Base-by-base conservation (phyloP, 2,329 filamentous ascomycete genomes). In the Ascochyta clinopodiicola region DNA sequence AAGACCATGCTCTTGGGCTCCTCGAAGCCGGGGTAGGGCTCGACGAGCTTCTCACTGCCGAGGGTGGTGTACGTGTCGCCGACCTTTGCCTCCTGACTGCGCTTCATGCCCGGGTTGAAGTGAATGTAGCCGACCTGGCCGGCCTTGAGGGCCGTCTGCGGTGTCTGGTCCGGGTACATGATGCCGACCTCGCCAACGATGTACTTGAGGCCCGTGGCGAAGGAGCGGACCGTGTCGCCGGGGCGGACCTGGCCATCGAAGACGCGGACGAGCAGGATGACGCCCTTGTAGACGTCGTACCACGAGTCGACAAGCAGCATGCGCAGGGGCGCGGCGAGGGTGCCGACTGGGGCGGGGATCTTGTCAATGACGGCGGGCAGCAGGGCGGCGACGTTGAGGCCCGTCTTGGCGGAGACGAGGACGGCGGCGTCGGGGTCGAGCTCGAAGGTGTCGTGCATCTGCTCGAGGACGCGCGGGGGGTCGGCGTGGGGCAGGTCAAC, bases 1-100 rank as follows among this genome's bases (percentile, higher is more conserved):
- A 99, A 99, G 4, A 99, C 95, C 95, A 99, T 99, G 6, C 93
- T 90, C 75, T 99, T 96, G 1, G 95, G 94, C 75, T 99, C 95
- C 72, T 96, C 94, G 58, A 99, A 99, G 2, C 94, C 95, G 0
- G 92, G 92, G 49, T 93, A 88, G 12, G 91, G 87, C 73, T 93
- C 83, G 2, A 99, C 92, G 0, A 83, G 70, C 55, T 86, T 85
- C 77, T 96, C 91, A 21, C 81, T 86, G 2, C 91, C 92, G 3
- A 92, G 84, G 1, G 85, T 90, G 0, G 95, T 98, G 68, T 92
- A 96, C 0, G 95, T 99, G 70, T 99, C 95, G 45, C 95, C 95
- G 25, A 98, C 88, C 76, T 97, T 96, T 44, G 95, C 94, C 71
- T 99, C 95, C 73, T 96, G 89, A 54, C 93, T 96, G 64, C 86